Percentiles rank a stretch among this genome's conserved stretches.
These are phyloP conservation scores for Atkinsonella texensis DNA, from an alignment of 2,329 filamentous ascomycete genomes.

Conservation along the genomic window DNA sequence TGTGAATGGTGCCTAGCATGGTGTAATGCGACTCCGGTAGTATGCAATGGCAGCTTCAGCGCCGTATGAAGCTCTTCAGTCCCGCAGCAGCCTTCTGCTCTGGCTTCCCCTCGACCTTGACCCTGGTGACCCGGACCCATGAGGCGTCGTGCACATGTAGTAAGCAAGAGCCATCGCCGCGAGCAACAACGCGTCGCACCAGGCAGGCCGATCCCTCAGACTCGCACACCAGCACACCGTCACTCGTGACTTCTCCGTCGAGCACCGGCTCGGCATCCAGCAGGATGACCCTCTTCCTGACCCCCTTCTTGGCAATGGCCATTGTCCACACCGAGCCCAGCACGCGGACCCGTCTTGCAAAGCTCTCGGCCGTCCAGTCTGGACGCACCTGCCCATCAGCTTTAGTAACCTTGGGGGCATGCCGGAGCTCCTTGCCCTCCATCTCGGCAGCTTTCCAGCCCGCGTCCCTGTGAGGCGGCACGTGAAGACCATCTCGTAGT, in stretches of 20 bases:
- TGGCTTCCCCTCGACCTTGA: constrained; percentile 22
- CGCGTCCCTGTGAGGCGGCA: constrained; percentile 42
- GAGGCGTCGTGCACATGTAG: not conserved
- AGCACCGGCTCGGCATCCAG: constrained; percentile 18
- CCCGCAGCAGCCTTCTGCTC: constrained; percentile 15
- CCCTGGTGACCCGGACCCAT: constrained; percentile 17
- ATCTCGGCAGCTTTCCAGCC: constrained; percentile 11
- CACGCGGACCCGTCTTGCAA: constrained; percentile 44
- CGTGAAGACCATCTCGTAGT: constrained; percentile 50
- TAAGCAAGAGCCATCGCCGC: constrained; percentile 3
- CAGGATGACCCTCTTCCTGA: constrained; percentile 27
- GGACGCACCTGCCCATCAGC: constrained; percentile 48
- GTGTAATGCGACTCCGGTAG: too few relatives aligned
- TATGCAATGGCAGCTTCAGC: too few relatives aligned
- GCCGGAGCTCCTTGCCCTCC: constrained; percentile 16
- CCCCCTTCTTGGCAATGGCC: constrained; percentile 14
- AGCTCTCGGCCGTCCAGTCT: constrained; percentile 37
- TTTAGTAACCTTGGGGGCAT: constrained; percentile 64
- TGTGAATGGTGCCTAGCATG: too few relatives aligned
- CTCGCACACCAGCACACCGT: constrained; percentile 10
- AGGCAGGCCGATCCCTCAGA: not conserved
- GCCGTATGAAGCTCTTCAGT: constrained; percentile 10
- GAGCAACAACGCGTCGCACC: constrained; percentile 4
- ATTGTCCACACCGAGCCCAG: constrained; percentile 56
- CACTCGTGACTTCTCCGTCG: constrained; percentile 2